Evolutionary conservation across 345 rosid species (phyloP), one percentile per base, ranked within the genome.

Genomic region (Kernera saxatilis): DNA sequence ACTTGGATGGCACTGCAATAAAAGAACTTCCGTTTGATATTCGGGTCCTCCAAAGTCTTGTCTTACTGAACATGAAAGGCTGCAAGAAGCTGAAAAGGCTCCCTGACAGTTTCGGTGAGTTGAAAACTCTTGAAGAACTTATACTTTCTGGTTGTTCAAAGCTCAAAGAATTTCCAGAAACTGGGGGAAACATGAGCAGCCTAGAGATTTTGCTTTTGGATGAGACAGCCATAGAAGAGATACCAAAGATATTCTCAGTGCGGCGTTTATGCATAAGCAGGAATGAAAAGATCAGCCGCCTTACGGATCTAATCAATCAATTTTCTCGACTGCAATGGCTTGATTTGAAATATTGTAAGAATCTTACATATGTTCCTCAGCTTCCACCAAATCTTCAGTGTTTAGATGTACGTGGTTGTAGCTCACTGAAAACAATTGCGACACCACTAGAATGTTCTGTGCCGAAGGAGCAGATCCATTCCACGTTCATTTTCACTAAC

Each of bases 351-450:
- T 10, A 60, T 2, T 71, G 75, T 29, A 39, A 25, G 4, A 71
- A 5, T 1, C 68, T 71, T 29, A 60, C 40, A 37, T n/a, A 36
- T 49, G 11, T 71, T 60, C 53, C 75, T 12, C 2, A 48, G 60
- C 68, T 71, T 71, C 75, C 75, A 59, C 41, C 68, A 59, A 60
- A 30, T 19, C 61, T 71, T 48, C 50, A 71, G 17, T 60, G 51
- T 3, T 50, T 71, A 39, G 61, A 71, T 39, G 69, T n/a, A 25
- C n/a, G 12, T 37, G 43, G 68, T 0, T 71, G 75, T 30, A 18
- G n/a, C 45, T 59, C 59, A 49, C 52, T 71, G 33, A 49, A 37
- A 40, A 50, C 23, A 13, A 1, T 60, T 27, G 23, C 61, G 2
- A 18, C 9, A 5, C 68, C 60, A 26, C 32, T 71, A 2, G 32